Evolutionary conservation across 1,284 basidiomycete genomes (phyloP).

Genomic region (Microbotryum intermedium): DNA sequence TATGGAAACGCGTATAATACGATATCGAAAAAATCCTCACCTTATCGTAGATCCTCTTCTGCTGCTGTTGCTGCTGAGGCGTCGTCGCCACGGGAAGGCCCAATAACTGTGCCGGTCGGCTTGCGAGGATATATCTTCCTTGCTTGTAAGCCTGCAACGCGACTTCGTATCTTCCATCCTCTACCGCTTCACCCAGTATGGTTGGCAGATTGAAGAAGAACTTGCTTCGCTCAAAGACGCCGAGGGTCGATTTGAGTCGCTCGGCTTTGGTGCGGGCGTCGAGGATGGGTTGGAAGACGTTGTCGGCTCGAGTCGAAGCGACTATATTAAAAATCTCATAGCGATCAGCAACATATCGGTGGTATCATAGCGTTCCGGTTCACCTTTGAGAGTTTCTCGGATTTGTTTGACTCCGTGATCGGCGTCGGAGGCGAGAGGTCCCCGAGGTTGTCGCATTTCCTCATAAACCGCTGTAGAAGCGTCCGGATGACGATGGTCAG

Average conservation of each 20-base stretch:
- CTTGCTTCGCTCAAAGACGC: conserved; percentile 91
- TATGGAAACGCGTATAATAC: background rate
- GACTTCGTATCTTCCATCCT: conserved; percentile 82
- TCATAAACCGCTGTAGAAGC: conserved; percentile 63
- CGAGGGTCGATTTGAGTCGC: conserved; percentile 82
- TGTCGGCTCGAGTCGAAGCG: conserved; percentile 81
- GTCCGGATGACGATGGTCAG: background rate
- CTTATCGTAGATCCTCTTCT: conserved; percentile 89
- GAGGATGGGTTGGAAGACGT: conserved; percentile 90
- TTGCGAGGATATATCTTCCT: conserved; percentile 82
- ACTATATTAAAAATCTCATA: conserved; percentile 42
- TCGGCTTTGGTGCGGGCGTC: conserved; percentile 93
- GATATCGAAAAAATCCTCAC: conserved; percentile 1
- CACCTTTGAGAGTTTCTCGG: conserved; percentile 74
- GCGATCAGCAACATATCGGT: no score
- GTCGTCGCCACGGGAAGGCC: conserved; percentile 48
- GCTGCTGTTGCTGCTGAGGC: conserved; percentile 40
- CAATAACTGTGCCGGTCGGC: conserved; percentile 71
- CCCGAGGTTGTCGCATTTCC: conserved; percentile 72
- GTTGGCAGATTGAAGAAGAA: conserved; percentile 98
- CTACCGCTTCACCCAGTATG: conserved; percentile 79
- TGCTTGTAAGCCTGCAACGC: conserved; percentile 96
- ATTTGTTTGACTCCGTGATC: conserved; percentile 80
- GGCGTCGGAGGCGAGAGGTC: conserved; percentile 62
- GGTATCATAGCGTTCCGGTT: no score